Percentiles rank a stretch among this genome's conserved stretches.
Conservation (phyloP, 345 rosid species). For the Lumnitzera littorea region DNA sequence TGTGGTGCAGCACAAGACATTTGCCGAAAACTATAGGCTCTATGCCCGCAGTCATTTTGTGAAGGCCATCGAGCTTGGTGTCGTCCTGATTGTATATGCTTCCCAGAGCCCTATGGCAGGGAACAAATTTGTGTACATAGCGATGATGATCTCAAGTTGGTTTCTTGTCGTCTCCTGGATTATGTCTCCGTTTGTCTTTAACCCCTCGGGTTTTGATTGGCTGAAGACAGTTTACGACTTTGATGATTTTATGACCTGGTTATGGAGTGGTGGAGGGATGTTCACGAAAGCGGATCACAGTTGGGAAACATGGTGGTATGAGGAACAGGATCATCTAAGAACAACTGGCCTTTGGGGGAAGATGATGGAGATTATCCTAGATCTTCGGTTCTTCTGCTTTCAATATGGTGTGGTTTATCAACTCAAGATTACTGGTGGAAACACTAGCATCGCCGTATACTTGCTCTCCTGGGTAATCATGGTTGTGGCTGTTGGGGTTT, state of each 20-base stretch:
- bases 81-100: constrained; percentile 72
- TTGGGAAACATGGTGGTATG: constrained; percentile 96
- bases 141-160: constrained; percentile 77
- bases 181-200: constrained; percentile 80
- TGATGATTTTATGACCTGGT: constrained; percentile 69
- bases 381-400: constrained; percentile 82
- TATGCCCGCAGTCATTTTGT: constrained; percentile 88
- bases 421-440: constrained; percentile 31
- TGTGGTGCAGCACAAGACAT: constrained; percentile 78
- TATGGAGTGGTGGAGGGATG: constrained; percentile 59
- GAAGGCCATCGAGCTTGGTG: constrained; percentile 80
- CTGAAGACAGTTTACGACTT: constrained; percentile 85
- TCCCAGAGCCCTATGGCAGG: constrained; percentile 49
- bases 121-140: constrained; percentile 52
- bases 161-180: constrained; percentile 86
- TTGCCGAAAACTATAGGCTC: constrained; percentile 72
- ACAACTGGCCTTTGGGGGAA: constrained; percentile 62
- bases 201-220: constrained; percentile 93
- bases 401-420: constrained; percentile 84
- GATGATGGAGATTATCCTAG: constrained; percentile 68
- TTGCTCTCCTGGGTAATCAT: constrained; percentile 63
- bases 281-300: constrained; percentile 60
- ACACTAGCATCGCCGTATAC: constrained; percentile 50
- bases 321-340: constrained; percentile 79
- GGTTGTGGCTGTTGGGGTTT: constrained; percentile 45